Conservation (phyloP, 768 basidiomycete species). For the Rhodotorula sphaerocarpa region DNA sequence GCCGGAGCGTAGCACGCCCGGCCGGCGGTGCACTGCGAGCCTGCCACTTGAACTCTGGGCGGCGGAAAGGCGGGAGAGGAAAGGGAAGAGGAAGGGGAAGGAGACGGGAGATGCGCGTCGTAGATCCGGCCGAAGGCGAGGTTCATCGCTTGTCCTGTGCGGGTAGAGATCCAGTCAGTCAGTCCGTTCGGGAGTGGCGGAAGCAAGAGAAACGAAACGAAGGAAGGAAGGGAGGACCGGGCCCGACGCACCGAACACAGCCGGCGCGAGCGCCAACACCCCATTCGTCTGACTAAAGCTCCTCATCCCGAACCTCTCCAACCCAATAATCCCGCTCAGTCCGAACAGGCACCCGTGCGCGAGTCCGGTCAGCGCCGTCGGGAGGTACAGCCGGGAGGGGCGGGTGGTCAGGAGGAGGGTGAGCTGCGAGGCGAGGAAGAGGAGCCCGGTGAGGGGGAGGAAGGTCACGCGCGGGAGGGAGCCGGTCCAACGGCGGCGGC, state of each 20-base stretch:
- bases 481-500: neutral
- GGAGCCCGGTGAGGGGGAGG: neutral
- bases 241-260: constrained; percentile 9
- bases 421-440: constrained; percentile 9
- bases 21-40: constrained; percentile 5
- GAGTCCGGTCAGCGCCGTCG: constrained; percentile 20
- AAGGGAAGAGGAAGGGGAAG: neutral
- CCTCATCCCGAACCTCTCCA: constrained; percentile 25
- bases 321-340: constrained; percentile 13
- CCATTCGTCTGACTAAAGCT: constrained; percentile 23
- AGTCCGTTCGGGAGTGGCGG: neutral
- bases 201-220: no score
- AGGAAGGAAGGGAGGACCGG: neutral
- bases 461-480: constrained; percentile 12
- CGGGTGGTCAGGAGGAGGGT: neutral
- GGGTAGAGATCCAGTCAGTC: no score
- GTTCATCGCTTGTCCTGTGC: constrained; percentile 22
- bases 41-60: no score
- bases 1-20: constrained; percentile 11
- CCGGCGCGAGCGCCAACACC: constrained; percentile 23
- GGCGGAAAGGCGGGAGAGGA: neutral
- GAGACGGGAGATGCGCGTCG: constrained; percentile 9
- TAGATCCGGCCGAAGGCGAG: constrained; percentile 27
- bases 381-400: neutral
- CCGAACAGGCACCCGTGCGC: constrained; percentile 28